Percentiles rank a stretch among this genome's conserved stretches.
Conservation (phyloP, 2,329 filamentous ascomycete species). For the Beauveria bassiana region DNA sequence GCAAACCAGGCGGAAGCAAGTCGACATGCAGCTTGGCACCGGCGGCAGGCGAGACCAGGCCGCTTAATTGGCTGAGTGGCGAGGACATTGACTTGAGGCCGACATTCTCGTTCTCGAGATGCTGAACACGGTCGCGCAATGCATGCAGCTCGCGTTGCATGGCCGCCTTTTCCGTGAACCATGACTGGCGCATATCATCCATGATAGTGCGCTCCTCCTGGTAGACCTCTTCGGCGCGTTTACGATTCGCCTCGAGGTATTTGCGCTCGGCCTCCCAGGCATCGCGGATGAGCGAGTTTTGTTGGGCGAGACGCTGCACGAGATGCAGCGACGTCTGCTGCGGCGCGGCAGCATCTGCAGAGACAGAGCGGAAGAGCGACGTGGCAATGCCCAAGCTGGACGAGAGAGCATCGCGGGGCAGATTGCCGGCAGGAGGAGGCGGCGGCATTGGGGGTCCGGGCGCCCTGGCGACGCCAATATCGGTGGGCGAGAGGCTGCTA, state of each 20-base stretch:
- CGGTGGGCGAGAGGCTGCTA: constrained; percentile 13
- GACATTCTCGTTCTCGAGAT: constrained; percentile 30
- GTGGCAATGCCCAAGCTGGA: constrained; percentile 14
- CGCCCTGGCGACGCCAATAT: constrained; percentile 3
- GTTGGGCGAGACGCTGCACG: constrained; percentile 33
- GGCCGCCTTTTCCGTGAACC: constrained; percentile 36
- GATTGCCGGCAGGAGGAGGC: neutral
- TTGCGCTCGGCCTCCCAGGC: constrained; percentile 47
- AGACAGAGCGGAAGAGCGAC: constrained; percentile 21
- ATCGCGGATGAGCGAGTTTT: constrained; percentile 36
- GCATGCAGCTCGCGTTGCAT: constrained; percentile 34
- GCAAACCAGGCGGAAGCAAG: constrained; percentile 25
- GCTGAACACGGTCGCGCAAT: constrained; percentile 32
- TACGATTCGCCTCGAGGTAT: constrained; percentile 45
- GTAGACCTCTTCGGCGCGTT: constrained; percentile 48
- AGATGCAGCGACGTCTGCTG: constrained; percentile 26
- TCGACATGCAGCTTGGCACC: constrained; percentile 11
- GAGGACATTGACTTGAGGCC: constrained; percentile 24
- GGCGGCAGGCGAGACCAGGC: constrained; percentile 19
- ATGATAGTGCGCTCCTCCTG: constrained; percentile 46
- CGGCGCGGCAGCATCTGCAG: constrained; percentile 20
- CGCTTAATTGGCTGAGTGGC: constrained; percentile 22
- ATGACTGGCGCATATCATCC: constrained; percentile 41
- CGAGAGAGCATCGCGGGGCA: constrained; percentile 7
- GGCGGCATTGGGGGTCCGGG: constrained; percentile 6